A percentile compares a stretch with the other conserved stretches of the same genome.
These are phyloP conservation scores for Solanum sparsipilum DNA, from an alignment of 257 asterid genomes.

Conservation along the genomic window DNA sequence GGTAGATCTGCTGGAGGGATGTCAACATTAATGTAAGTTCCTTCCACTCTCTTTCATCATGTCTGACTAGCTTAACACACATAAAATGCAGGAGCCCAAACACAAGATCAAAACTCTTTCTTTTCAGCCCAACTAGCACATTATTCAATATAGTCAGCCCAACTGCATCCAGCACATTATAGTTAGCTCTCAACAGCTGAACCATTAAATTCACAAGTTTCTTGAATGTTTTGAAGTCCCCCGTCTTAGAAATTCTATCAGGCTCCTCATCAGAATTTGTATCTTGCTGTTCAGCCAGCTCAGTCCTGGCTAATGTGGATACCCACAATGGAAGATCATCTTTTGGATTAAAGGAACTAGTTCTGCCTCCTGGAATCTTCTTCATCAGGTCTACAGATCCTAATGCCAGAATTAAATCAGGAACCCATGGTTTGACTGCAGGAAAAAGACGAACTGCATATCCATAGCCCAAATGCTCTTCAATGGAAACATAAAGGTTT, in stretches of 20 bases:
- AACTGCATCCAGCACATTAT: slow-evolving; percentile 50
- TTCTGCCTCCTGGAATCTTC: slow-evolving; percentile 16
- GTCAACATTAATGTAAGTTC: slow-evolving; percentile 40
- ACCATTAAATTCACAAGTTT: slow-evolving; percentile 37
- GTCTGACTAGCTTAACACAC: slow-evolving; percentile 39
- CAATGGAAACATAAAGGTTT: slow-evolving; percentile 48
- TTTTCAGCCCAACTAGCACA: slow-evolving; percentile 32
- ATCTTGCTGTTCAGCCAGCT: slow-evolving; percentile 40
- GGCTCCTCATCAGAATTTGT: slow-evolving; percentile 28
- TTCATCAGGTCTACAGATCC: slow-evolving; percentile 49
- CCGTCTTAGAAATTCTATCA: slow-evolving; percentile 11
- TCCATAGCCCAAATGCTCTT: slow-evolving; percentile 53
- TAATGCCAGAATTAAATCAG: slow-evolving; percentile 69
- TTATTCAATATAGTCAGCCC: slow-evolving; percentile 43
- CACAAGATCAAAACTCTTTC: slow-evolving; percentile 35
- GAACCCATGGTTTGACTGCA: slow-evolving; percentile 62
- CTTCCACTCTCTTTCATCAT: slow-evolving; percentile 36
- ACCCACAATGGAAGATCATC: slow-evolving; percentile 49
- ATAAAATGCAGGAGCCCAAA: slow-evolving; percentile 64
- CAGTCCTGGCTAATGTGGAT: slow-evolving; percentile 44
- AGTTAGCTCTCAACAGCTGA: slow-evolving; percentile 35
- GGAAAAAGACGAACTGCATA: slow-evolving; percentile 47
- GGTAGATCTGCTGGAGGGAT: slow-evolving; percentile 29
- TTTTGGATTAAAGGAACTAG: slow-evolving; percentile 13
- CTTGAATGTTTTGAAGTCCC: slow-evolving; percentile 40